Evolutionary conservation across 495 filamentous ascomycete species (phyloP), one percentile per base, ranked within the genome.

Genomic region (Monascus purpureus): DNA sequence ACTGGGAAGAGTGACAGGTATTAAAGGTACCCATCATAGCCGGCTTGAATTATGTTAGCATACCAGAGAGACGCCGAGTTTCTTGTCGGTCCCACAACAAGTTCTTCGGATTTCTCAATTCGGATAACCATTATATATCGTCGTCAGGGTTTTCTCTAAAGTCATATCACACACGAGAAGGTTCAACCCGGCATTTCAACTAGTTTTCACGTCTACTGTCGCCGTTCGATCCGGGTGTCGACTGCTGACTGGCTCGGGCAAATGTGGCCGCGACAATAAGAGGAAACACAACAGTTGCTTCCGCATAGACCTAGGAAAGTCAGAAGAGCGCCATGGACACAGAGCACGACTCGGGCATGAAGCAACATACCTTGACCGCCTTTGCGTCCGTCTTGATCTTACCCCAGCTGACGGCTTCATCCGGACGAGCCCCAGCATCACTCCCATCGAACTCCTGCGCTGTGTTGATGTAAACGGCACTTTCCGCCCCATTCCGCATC

Each of bases 321-420:
- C 6, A 20, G 6, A 28, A n/a, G 2, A n/a, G n/a, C n/a, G n/a
- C n/a, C n/a, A 31, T 13, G 26, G 13, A 15, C 6, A 15, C 16
- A 14, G 7, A 20, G 29, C n/a, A 8, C 42, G 24, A 36, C 38
- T 18, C 6, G 8, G 1, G 29, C 17, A n/a, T 16, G 8, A 18
- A 8, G 4, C 16, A 17, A 42, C 58, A 32, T 44, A 82, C 80
- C 72, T 96, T 95, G 31, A 95, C 87, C 35, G 77, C 77, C 35
- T 84, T 72, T 0, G 70, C 92, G 25, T 79, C 82, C 13, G 72
- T 63, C 52, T 87, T 93, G 54, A 97, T 94, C 68, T 97, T 96
- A 3, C 90, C 90, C 90, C 92, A 97, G 42, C 83, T 93, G 9
- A 97, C 83, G 1, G 90, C 90, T 57, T 97, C 90, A 44, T 96